phyloP scores from a whole-genome alignment of 768 basidiomycete genomes.

The Lyophyllum semitale region DNA sequence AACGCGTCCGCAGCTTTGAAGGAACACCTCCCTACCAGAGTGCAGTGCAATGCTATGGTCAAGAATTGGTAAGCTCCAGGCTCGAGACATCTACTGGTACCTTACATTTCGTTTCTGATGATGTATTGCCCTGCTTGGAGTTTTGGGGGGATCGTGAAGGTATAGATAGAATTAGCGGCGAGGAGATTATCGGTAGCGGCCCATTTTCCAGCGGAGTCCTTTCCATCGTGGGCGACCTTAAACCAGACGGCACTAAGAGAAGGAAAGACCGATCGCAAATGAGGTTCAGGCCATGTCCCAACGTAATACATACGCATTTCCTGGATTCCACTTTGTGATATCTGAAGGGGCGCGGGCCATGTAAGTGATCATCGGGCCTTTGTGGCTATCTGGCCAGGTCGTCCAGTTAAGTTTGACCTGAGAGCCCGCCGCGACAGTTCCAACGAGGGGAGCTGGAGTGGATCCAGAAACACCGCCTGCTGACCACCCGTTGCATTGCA shows the following conservation, averaged over 20 bases:
- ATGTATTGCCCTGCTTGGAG: constrained; percentile 50
- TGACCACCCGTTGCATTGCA: constrained; percentile 37
- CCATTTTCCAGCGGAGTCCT: constrained; percentile 44
- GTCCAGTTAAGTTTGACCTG: constrained; percentile 44
- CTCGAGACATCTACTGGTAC: neutral
- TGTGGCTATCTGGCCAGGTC: constrained; percentile 37
- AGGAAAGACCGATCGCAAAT: neutral
- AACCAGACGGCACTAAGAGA: constrained; percentile 47
- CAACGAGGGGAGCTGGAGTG: constrained; percentile 39
- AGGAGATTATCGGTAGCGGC: constrained; percentile 42
- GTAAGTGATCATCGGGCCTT: constrained; percentile 49
- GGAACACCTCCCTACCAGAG: constrained; percentile 22
- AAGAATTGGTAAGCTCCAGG: neutral
- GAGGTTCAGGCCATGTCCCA: neutral
- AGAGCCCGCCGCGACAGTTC: constrained; percentile 42
- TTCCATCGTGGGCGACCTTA: constrained; percentile 51
- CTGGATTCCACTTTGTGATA: constrained; percentile 44
- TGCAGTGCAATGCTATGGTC: constrained; percentile 39
- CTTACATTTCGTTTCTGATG: constrained; percentile 47
- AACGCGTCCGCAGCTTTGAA: neutral
- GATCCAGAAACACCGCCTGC: constrained; percentile 29
- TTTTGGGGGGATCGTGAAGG: constrained; percentile 47
- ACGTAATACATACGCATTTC: constrained; percentile 29
- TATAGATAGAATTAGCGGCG: constrained; percentile 42
- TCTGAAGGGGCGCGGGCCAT: constrained; percentile 47